Evolutionary conservation across 805 yeast species (phyloP), one percentile per base, ranked within the genome.

Genomic region (Cyberlindnera japonica): DNA sequence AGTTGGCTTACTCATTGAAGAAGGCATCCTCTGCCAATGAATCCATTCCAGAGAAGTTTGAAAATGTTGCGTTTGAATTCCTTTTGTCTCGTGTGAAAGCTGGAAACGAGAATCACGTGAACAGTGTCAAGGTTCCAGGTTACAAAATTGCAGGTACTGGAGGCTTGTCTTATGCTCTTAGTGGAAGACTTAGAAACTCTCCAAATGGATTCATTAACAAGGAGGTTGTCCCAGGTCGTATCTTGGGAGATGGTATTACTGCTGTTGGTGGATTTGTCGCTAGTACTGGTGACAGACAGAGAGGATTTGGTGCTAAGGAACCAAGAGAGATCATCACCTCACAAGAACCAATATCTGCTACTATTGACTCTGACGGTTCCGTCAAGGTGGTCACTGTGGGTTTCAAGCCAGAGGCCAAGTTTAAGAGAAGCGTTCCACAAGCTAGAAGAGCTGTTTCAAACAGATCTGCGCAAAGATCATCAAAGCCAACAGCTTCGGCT

Each of bases 141-240:
- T 36, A 35, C 30, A 59, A 60, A 20, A 58, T 77, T 33, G 72
- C 81, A 39, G 95, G 89, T 23, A 75, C 84, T 7, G 95, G 83
- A 21, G 95, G 95, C 6, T 69, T 86, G 44, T 74, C 86, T 2
- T 87, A 85, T 53, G 69, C 68, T 28, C 72, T 83, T 45, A 73
- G 71, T 43, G 95, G 95, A 6, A 74, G 87, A 58, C 64, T 87
- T 27, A 57, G 67, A 43, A 83, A 78, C 58, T 69, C 83, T 4
- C 93, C 95, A 17, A 77, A 81, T 53, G 95, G 95, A 36, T 62
- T 78, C 18, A 65, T 72, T 34, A 61, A 64, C 11, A 74, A 72
- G 20, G 65, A 65, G 38, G 68, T 81, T 30, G 77, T 76, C 15
- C 85, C 89, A 13, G 95, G 91, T 44, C 77, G 95, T 68, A 63